Evolutionary conservation across 805 yeast species (phyloP).

Genomic region (Candida pseudofarinosa): DNA sequence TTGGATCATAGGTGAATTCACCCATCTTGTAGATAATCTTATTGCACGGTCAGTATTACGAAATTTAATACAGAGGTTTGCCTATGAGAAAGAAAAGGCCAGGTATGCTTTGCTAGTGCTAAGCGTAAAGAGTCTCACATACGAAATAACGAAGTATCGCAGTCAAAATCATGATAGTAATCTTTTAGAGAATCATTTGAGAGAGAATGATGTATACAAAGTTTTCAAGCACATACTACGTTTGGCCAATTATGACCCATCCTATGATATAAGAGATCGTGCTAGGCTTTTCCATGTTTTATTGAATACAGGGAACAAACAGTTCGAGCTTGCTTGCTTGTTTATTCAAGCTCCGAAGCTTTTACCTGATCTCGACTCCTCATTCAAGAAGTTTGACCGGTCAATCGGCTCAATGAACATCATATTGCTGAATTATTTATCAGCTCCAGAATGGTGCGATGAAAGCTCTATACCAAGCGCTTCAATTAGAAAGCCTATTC

Average conservation of each 20-base stretch:
- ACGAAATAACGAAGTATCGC: constrained; percentile 44
- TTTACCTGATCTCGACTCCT: constrained; percentile 34
- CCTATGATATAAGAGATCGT: constrained; percentile 77
- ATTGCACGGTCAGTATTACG: constrained; percentile 78
- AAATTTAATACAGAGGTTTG: constrained; percentile 48
- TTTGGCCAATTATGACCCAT: constrained; percentile 67
- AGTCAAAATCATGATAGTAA: constrained; percentile 10
- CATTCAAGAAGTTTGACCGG: constrained; percentile 5
- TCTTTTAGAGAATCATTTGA: constrained; percentile 8
- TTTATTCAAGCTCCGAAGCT: constrained; percentile 78
- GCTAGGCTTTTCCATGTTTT: constrained; percentile 70
- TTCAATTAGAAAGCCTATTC: constrained; percentile 23
- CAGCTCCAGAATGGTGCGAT: constrained; percentile 46
- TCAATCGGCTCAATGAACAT: constrained; percentile 9
- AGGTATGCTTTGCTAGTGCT: constrained; percentile 68
- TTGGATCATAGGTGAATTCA: constrained; percentile 89
- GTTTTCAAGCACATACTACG: constrained; percentile 61
- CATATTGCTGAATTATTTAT: constrained; percentile 16
- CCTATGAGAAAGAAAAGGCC: constrained; percentile 52
- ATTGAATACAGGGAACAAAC: constrained; percentile 38
- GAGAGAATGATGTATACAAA: constrained; percentile 27
- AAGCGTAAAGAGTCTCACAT: constrained; percentile 68
- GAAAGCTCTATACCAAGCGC: constrained; percentile 24
- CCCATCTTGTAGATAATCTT: constrained; percentile 28
- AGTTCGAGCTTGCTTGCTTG: constrained; percentile 61